Evolutionary conservation across 2,329 filamentous ascomycete genomes (phyloP).

Genomic region (Fusarium vanettenii): DNA sequence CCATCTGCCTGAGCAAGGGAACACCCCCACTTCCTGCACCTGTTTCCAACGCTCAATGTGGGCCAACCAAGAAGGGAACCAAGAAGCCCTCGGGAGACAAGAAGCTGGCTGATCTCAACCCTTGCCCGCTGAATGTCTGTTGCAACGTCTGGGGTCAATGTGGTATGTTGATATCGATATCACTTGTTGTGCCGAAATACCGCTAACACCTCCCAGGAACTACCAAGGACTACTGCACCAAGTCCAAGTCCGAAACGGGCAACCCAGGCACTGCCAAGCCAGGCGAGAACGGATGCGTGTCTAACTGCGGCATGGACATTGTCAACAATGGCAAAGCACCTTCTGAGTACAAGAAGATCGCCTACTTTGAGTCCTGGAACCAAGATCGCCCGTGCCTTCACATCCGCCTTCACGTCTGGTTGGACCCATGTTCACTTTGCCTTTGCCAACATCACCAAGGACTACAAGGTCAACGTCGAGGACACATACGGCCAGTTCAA

Average conservation of each 20-base stretch:
- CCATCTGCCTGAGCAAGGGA: background rate
- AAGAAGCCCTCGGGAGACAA: background rate
- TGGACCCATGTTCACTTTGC: slow-evolving; percentile 51
- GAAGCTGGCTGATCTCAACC: slow-evolving; percentile 40
- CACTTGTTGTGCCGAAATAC: background rate
- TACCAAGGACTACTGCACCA: slow-evolving; percentile 52
- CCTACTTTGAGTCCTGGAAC: slow-evolving; percentile 50
- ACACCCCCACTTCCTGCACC: background rate
- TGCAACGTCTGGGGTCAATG: slow-evolving; percentile 56
- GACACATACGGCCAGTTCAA: slow-evolving; percentile 36
- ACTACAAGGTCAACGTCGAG: slow-evolving; percentile 26
- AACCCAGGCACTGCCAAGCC: slow-evolving; percentile 51
- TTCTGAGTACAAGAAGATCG: slow-evolving; percentile 20
- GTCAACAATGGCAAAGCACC: slow-evolving; percentile 20
- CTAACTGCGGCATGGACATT: slow-evolving; percentile 44
- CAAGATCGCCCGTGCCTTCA: slow-evolving; percentile 45
- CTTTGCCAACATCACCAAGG: slow-evolving; percentile 47
- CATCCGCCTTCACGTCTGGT: slow-evolving; percentile 31
- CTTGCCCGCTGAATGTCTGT: slow-evolving; percentile 47
- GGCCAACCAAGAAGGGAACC: background rate
- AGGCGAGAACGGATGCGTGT: slow-evolving; percentile 44
- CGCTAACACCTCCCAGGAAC: slow-evolving; percentile 38
- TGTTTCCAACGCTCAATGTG: background rate
- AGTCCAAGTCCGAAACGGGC: slow-evolving; percentile 42
- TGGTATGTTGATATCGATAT: background rate